Percentiles rank a stretch among this genome's conserved stretches.
phyloP scores from a whole-genome alignment of 1,284 basidiomycete species.

The Ceraceosorus guamensis region DNA sequence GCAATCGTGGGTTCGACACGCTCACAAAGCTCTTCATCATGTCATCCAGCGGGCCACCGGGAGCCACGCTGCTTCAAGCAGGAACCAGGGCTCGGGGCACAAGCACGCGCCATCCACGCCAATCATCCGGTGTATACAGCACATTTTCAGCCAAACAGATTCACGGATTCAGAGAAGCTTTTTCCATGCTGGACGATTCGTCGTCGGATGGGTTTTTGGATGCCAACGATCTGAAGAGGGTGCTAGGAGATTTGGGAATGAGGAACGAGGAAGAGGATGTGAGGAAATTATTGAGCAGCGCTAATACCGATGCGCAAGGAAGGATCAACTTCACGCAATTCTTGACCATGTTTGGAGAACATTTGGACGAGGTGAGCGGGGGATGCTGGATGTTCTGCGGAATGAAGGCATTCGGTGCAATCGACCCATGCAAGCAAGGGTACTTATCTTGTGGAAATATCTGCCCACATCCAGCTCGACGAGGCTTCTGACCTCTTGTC shows the following conservation, averaged over 20 bases:
- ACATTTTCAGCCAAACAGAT: conserved; percentile 47
- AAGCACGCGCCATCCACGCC: conserved; percentile 23
- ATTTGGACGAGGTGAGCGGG: conserved; percentile 20
- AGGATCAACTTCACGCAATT: conserved; percentile 43
- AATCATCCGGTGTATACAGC: conserved; percentile 36
- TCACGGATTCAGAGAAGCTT: conserved; percentile 50
- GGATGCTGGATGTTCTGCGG: background rate
- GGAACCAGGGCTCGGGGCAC: no score
- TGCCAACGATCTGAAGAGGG: conserved; percentile 34
- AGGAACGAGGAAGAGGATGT: conserved; percentile 2
- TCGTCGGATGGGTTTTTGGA: conserved; percentile 48
- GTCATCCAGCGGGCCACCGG: no score
- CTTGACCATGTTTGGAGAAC: conserved; percentile 44
- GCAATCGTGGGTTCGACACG: no score
- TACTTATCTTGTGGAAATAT: background rate
- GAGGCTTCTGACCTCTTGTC: conserved; percentile 36
- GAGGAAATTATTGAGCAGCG: conserved; percentile 2
- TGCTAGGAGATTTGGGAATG: conserved; percentile 44
- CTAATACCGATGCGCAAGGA: conserved; percentile 4
- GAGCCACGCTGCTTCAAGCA: no score
- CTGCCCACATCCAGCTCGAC: conserved; percentile 17
- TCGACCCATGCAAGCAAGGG: background rate
- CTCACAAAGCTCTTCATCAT: no score
- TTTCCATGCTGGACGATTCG: conserved; percentile 47
- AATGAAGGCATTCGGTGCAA: background rate